Base-by-base conservation (phyloP, 1,284 basidiomycete genomes). In the Meripilus lineatus region DNA sequence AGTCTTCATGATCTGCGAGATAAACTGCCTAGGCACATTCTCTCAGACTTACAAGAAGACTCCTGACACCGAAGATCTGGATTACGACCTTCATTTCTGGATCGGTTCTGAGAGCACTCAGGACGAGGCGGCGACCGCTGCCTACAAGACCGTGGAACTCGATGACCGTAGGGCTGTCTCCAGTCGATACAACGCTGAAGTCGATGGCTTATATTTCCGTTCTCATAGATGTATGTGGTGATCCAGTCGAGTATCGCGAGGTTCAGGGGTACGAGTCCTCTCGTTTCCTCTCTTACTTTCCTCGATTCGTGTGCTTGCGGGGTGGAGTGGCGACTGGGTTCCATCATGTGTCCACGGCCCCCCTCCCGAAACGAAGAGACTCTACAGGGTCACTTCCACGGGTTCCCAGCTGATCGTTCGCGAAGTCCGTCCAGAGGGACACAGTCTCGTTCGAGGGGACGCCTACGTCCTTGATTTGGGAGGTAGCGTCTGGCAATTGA, bases 11-110 rank as follows among this genome's bases (percentile, higher is more conserved):
- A 37, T 22, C 6, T 30, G 10, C 17, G 26, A 33, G 32, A 32
- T 5, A 13, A 18, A 14, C 36, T 36, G 24, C 17, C 15, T 24
- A 25, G 23, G 21, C 5, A 14, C 17, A 6, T 30, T 20, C 24
- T 8, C 10, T 74, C 21, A 63, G 61, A 62, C 77, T 3, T 81
- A 78, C 59, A 79, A 75, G 59, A 69, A 70, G 42, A 62, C 64
- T 5, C 69, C 72, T 5, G 68, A 79, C 17, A 54, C 68, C 4
- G 61, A 72, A 22, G 58, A 66, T 3, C 59, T 82, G 4, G 72
- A 70, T 0, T 79, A 77, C 50, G 71, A 84, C 56, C 65, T 84
- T 14, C 79, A 81, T 57, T 83, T 83, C 58, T 84, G 80, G 81
- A 64, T 83, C 3, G 79, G 81, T 2, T 58, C 68, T 39, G 64